Percentiles rank a stretch among this genome's conserved stretches.
These are phyloP conservation scores for Backusella mclennaniae DNA, from an alignment of 192 early-diverging fungal species.

Conservation along the genomic window DNA sequence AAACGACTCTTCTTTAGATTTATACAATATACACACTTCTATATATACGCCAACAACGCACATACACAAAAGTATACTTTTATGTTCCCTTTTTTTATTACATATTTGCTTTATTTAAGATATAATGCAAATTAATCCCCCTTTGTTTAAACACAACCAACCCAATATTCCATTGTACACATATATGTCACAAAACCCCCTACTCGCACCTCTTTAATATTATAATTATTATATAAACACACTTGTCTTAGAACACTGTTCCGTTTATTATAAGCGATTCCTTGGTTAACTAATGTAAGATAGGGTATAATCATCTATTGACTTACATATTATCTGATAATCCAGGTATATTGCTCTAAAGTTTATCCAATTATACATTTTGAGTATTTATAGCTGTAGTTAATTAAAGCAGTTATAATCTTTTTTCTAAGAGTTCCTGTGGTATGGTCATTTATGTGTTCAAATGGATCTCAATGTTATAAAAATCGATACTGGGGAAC, in stretches of 20 bases:
- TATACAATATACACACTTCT: not conserved
- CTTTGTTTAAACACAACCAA: not conserved
- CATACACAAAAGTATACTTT: not conserved
- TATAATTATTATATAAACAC: not conserved
- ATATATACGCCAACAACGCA: not conserved
- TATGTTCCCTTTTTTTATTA: too few relatives aligned
- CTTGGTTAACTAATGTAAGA: too few relatives aligned
- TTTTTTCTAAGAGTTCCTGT: too few relatives aligned
- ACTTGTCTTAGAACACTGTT: not conserved
- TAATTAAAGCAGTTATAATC: too few relatives aligned
- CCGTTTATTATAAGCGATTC: not conserved
- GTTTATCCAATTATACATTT: too few relatives aligned
- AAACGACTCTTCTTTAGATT: not conserved
- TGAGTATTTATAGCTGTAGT: too few relatives aligned
- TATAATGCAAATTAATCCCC: not conserved
- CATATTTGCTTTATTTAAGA: not conserved
- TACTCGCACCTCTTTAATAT: not conserved
- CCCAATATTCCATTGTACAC: not conserved
- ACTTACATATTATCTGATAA: too few relatives aligned
- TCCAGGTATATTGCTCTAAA: too few relatives aligned
- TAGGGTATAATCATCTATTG: too few relatives aligned
- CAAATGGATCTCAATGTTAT: too few relatives aligned
- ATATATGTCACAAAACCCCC: not conserved
- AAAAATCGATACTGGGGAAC: too few relatives aligned
- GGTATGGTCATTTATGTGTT: too few relatives aligned